Base-by-base conservation (phyloP, 139 green algal species). In the Tetratostichococcus sp. region DNA sequence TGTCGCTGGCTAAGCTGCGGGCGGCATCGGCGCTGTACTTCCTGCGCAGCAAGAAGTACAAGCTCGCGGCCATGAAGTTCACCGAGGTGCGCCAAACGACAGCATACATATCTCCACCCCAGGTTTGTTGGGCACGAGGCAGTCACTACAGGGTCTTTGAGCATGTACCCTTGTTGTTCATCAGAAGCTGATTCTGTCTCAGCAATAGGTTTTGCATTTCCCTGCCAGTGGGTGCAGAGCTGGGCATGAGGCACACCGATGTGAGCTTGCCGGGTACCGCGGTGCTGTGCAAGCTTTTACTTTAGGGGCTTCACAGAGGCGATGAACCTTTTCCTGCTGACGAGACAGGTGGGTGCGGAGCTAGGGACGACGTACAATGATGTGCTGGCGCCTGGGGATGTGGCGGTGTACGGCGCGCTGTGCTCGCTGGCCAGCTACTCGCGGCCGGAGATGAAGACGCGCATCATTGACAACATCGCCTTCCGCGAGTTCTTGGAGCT, bases 401-500 rank as follows among this genome's bases (percentile, higher is more conserved):
- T 98, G 19, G 94, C 93, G 4, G 59, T 88, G 35, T 97, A 97
- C 73, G 94, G 92, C n/a, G 88, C 74, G 4, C 83, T 98, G 59
- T 94, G 85, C 77, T 92, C 91, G 14, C 85, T 98, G 39, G 94
- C 94, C 23, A 89, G 84, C 71, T 92, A 97, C 78, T 86, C 94
- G 68, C 86, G 94, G 0, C 14, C 57, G 0, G 90, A 97, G 82
- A 85, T 98, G 59, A 75, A 85, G 39, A 58, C 32, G 22, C 33
- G 75, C 11, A 80, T 97, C n/a, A 86, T 98, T 26, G 77, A 91
- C 82, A 93, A 86, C 77, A 82, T 92, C 17, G 77, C 30, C 0
- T 98, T 98, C 83, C 81, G 90, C n/a, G 91, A 97, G 75, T 84
- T 94, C n/a, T 82, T 98, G 71, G 90, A 97, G 82, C 74, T 89